Evolutionary conservation across 2,329 filamentous ascomycete genomes (phyloP).

Genomic region (Aspergillus luchuensis): DNA sequence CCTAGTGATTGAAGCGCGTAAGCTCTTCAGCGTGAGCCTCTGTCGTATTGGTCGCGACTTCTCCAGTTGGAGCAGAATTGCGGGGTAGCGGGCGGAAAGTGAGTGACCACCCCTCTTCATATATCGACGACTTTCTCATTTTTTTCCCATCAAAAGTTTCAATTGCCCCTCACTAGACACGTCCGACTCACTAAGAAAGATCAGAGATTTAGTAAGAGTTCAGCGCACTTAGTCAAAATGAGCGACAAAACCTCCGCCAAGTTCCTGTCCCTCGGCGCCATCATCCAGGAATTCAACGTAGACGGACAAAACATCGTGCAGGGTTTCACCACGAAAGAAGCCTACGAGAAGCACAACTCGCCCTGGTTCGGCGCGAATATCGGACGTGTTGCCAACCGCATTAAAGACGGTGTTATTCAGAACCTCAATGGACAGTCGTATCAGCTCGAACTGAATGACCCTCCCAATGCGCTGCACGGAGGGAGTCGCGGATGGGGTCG

Average conservation of each 20-base stretch:
- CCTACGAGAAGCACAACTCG: constrained; percentile 73
- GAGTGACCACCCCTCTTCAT: too few species aligned
- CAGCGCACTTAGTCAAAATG: constrained; percentile 9
- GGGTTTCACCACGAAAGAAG: constrained; percentile 73
- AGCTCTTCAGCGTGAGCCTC: background rate
- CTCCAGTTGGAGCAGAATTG: constrained; percentile 1
- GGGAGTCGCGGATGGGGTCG: constrained; percentile 67
- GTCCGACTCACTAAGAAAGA: background rate
- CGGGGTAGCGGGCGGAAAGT: constrained; percentile 3
- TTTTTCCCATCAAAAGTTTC: background rate
- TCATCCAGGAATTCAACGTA: constrained; percentile 71
- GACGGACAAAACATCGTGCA: constrained; percentile 84
- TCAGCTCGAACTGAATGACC: constrained; percentile 73
- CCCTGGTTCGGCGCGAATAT: constrained; percentile 93
- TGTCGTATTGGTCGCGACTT: background rate
- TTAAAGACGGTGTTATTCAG: constrained; percentile 70
- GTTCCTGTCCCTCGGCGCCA: constrained; percentile 51
- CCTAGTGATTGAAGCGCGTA: too few species aligned
- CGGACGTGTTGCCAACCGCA: constrained; percentile 78
- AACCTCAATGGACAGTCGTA: constrained; percentile 73
- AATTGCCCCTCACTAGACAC: background rate
- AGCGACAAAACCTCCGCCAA: constrained; percentile 16
- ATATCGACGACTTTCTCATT: background rate
- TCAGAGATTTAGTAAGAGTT: background rate
- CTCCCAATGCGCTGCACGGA: constrained; percentile 73